These are phyloP conservation scores for Aspergillus sergii DNA, from an alignment of 2,329 filamentous ascomycete species.

Conservation along the genomic window DNA sequence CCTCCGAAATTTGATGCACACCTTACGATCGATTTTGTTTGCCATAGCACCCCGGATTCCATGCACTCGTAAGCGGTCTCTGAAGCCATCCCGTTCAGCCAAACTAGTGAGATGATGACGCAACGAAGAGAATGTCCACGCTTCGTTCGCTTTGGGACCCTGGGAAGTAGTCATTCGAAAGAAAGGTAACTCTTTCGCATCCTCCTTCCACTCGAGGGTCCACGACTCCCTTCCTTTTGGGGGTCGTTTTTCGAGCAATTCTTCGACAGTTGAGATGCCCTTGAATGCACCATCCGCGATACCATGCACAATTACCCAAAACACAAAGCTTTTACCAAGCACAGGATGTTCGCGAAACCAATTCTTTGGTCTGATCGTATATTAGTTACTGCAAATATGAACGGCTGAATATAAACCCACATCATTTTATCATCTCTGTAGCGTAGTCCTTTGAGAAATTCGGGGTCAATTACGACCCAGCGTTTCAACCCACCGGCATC, in stretches of 20 bases:
- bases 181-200: slow-evolving; percentile 12
- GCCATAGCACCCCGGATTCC: slow-evolving; percentile 3
- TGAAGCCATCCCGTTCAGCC: slow-evolving; percentile 5
- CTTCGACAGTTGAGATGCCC: slow-evolving; percentile 9
- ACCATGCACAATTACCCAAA: too few relatives aligned
- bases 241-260: slow-evolving; percentile 18
- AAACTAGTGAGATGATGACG: slow-evolving; percentile 6
- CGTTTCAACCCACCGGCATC: slow-evolving; percentile 7
- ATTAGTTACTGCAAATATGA: too few relatives aligned
- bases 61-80: slow-evolving; percentile 1
- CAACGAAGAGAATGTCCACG: slow-evolving; percentile 20
- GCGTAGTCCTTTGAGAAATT: slow-evolving; percentile 23
- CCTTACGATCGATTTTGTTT: slow-evolving; percentile 11
- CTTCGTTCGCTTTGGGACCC: slow-evolving; percentile 9
- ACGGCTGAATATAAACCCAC: too few relatives aligned
- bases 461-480: slow-evolving; percentile 20
- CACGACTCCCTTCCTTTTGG: slow-evolving; percentile 21
- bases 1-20: neutral
- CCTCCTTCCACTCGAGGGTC: slow-evolving; percentile 19
- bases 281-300: too few relatives aligned
- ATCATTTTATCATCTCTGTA: too few relatives aligned
- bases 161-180: slow-evolving; percentile 17
- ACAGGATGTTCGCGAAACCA: too few relatives aligned
- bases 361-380: too few relatives aligned
- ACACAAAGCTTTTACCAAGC: too few relatives aligned